Base-by-base conservation (phyloP, 352 stramenopile species). In the Saprolegnia diclina region DNA sequence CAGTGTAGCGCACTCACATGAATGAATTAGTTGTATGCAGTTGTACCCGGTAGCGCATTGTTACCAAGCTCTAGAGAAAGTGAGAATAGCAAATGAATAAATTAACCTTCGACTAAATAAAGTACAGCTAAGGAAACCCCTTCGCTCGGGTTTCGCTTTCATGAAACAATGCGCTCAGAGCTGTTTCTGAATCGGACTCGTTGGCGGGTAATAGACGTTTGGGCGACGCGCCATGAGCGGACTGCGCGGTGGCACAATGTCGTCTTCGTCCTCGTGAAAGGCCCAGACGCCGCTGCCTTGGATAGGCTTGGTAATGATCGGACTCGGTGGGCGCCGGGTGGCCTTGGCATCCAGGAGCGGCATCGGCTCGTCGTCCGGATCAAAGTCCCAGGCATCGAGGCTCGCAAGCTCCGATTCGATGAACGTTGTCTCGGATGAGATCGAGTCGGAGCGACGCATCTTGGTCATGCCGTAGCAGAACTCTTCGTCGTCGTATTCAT, bases 181-280 rank as follows among this genome's bases (percentile, higher is more conserved):
- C n/a, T n/a, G n/a, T n/a, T n/a, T n/a, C n/a, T n/a, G n/a, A 57
- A 57, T 57, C 16, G 52, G 52, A 38, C 52, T 57, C 52, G 32
- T 57, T 16, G 52, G 52, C 16, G 52, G 52, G 52, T 57, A 57
- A 16, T 38, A 57, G 7, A 57, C 7, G 32, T 57, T 57, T 16
- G 52, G 52, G 7, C 22, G 16, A 16, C 52, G 16, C 16, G 16
- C 52, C 16, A 16, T 14, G 7, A 57, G 22, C 7, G 52, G 52
- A 14, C 22, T 38, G 16, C 16, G 16, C 7, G 52, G 52, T 7
- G 52, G 52, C 16, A 57, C 7, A 16, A 45, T 14, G 38, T 45
- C 38, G 38, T 16, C 38, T 45, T 57, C 22, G 14, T 57, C 52
- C 16, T 57, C 16, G 16, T 16, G 14, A 45, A 45, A 45, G 14